Percentiles rank a stretch among this genome's conserved stretches.
phyloP scores from a whole-genome alignment of 23 red algal genomes.

The Chondrus crispus region DNA sequence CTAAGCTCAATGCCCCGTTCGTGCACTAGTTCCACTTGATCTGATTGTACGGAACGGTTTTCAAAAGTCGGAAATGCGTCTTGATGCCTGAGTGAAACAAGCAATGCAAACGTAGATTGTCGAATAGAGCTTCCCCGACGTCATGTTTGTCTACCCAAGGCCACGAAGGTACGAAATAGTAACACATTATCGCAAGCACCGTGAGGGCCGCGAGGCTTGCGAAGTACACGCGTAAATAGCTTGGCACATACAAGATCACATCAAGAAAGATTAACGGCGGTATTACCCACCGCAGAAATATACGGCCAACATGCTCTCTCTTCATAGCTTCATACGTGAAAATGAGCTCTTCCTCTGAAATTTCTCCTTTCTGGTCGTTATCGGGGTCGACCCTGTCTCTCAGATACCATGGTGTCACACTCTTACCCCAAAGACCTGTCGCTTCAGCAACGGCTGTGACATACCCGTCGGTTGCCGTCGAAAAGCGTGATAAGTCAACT shows the following conservation, averaged over 20 bases:
- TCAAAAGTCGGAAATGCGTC: too few relatives aligned
- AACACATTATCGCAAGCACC: too few relatives aligned
- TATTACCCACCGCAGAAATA: too few relatives aligned
- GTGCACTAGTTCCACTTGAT: too few relatives aligned
- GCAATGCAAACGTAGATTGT: not conserved
- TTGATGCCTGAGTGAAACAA: not conserved
- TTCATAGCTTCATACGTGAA: not conserved
- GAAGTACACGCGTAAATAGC: too few relatives aligned
- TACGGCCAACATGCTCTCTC: too few relatives aligned
- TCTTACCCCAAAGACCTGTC: not conserved
- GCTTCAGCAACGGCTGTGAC: not conserved
- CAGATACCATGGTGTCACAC: not conserved
- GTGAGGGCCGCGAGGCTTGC: too few relatives aligned
- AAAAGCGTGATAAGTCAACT: not conserved
- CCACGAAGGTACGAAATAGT: too few relatives aligned
- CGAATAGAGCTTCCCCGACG: not conserved
- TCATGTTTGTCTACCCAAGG: not conserved
- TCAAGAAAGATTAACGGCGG: not conserved
- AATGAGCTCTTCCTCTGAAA: not conserved
- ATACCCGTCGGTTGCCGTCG: not conserved
- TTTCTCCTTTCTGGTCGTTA: not conserved
- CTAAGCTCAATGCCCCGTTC: too few relatives aligned
- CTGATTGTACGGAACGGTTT: too few relatives aligned
- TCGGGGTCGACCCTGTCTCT: not conserved
- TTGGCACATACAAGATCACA: not conserved